Evolutionary conservation across 2,329 filamentous ascomycete genomes (phyloP), one percentile per base, ranked within the genome.

Genomic region (Paraconiothyrium brasiliense): DNA sequence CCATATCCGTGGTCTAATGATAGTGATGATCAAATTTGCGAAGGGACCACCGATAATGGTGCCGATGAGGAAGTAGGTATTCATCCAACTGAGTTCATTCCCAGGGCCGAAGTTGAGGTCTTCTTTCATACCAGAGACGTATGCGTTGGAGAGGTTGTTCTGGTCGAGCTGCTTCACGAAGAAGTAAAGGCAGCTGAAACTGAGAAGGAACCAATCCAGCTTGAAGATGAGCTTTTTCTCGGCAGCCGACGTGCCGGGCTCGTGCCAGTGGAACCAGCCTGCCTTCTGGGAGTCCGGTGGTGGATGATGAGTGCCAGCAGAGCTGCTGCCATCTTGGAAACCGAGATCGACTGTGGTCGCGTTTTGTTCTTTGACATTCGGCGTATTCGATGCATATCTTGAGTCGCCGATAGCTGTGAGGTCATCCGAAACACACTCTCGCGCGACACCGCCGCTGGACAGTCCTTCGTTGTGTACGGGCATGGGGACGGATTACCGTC

Each of bases 161-260:
- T 61, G 64, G 56, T 70, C 66, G 14, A 70, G 62, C 24, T 67
- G 61, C 5, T 70, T 70, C n/a, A 66, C 54, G 54, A 69, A 69
- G 57, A 60, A 69, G 34, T 56, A 57, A 16, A 69, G 55, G 44
- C 67, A 69, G 54, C 63, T 58, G 50, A 66, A 69, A 4, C 55
- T 67, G 32, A 63, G 48, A 24, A 66, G 49, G 57, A 61, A 66
- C 47, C 59, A 67, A 32, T 69, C 67, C 2, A 69, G 58, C 55
- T 69, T 69, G 37, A 55, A 59, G n/a, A 69, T 60, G 22, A 67
- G 63, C 57, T 60, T 65, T 16, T 58, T 58, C n/a, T 67, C 64
- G 20, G 51, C 59, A n/a, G 60, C 46, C 10, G 58, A 60, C 2
- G 61, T 62, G 9, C 63, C 63, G 2, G 63, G 61, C 37, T 61